Percentiles rank a stretch among this genome's conserved stretches.
phyloP scores from a whole-genome alignment of 2,329 filamentous ascomycete genomes.

The Trichoderma endophyticum region DNA sequence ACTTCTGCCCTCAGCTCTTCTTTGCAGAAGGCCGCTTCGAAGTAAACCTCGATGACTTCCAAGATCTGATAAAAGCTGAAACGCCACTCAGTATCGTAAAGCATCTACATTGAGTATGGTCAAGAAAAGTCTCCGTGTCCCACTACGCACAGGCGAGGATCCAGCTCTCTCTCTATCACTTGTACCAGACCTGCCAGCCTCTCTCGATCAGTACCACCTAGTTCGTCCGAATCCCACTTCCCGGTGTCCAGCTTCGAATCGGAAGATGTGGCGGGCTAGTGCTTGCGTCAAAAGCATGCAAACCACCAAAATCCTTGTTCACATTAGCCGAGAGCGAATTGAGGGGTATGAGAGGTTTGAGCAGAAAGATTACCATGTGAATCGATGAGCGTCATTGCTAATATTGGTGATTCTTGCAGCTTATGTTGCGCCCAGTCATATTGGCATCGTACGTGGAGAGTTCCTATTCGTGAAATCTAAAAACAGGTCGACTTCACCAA shows the following conservation, averaged over 20 bases:
- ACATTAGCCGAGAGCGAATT: constrained; percentile 1
- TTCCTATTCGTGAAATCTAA: neutral
- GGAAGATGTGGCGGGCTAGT: neutral
- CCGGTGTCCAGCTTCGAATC: neutral
- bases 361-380: neutral
- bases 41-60: neutral
- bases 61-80: neutral
- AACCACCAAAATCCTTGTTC: neutral
- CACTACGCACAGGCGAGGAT: neutral
- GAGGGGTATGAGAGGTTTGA: neutral
- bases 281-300: neutral
- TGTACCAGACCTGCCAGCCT: neutral
- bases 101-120: neutral
- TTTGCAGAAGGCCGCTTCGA: neutral
- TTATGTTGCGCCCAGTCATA: neutral
- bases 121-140: neutral
- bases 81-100: neutral
- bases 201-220: neutral
- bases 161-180: neutral
- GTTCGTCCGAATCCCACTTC: neutral
- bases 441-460: neutral
- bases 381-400: neutral
- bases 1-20: neutral
- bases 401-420: neutral
- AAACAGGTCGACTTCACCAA: neutral